Percentiles rank a stretch among this genome's conserved stretches.
Conservation (phyloP, 2,329 filamentous ascomycete genomes). For the Alternaria ethzedia region DNA sequence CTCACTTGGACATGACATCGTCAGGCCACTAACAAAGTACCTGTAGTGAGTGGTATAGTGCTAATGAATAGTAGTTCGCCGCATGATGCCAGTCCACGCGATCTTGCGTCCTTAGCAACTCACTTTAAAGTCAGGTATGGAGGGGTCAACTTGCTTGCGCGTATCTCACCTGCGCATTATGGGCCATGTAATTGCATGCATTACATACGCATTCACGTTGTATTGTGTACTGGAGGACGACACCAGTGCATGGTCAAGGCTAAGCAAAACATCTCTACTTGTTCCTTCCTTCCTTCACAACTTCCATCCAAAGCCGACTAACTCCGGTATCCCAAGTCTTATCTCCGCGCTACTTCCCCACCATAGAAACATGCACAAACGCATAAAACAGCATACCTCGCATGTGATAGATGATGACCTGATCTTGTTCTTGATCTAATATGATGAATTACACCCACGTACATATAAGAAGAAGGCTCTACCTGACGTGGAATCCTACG, state of each 20-base stretch:
- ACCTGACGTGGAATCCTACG: not conserved
- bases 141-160: not conserved
- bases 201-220: too few relatives aligned
- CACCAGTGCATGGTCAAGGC: rapidly evolving
- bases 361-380: not conserved
- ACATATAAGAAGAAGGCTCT: not conserved
- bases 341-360: not conserved
- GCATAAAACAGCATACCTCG: not conserved
- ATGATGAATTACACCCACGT: rapidly evolving
- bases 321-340: constrained; percentile 1
- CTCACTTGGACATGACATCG: not conserved
- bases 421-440: too few relatives aligned
- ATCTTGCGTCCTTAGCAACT: not conserved
- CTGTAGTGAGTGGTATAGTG: not conserved
- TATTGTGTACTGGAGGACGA: rapidly evolving
- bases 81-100: not conserved
- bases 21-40: not conserved
- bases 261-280: not conserved
- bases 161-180: not conserved
- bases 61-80: rapidly evolving
- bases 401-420: not conserved
- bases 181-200: too few relatives aligned
- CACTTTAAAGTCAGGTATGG: not conserved
- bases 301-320: not conserved
- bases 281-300: not conserved